Conservation (phyloP, 2,329 filamentous ascomycete genomes). For the Apiospora aurea region DNA sequence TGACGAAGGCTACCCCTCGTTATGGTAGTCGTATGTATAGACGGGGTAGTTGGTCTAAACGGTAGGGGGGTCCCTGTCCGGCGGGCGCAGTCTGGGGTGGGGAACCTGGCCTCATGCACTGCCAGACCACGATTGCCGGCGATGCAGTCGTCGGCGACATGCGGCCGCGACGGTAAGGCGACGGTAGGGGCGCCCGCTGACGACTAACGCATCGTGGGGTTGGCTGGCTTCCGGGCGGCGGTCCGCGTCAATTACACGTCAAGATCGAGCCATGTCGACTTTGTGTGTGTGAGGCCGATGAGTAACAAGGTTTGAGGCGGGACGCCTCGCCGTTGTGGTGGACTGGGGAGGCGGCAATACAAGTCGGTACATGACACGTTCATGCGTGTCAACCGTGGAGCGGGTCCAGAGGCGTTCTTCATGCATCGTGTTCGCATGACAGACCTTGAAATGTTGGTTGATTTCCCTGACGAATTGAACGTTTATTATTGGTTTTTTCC, state of each 20-base stretch:
- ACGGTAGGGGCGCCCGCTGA: neutral
- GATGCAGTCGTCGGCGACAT: neutral
- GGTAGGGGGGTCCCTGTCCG: neutral
- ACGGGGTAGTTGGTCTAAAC: neutral
- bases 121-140: neutral
- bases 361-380: neutral
- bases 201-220: neutral
- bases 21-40: neutral
- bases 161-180: neutral
- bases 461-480: neutral
- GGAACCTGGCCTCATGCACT: neutral
- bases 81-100: neutral
- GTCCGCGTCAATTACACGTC: neutral
- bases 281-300: neutral
- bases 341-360: neutral
- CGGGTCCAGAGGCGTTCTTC: neutral
- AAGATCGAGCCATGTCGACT: neutral
- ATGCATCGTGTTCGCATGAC: neutral
- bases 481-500: no score
- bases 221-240: neutral
- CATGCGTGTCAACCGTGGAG: neutral
- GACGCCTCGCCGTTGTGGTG: neutral
- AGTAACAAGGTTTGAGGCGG: neutral
- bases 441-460: neutral
- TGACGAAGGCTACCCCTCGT: neutral